A percentile compares a stretch with the other conserved stretches of the same genome.
phyloP scores from a whole-genome alignment of 2,329 filamentous ascomycete genomes.

The Venturia nashicola region DNA sequence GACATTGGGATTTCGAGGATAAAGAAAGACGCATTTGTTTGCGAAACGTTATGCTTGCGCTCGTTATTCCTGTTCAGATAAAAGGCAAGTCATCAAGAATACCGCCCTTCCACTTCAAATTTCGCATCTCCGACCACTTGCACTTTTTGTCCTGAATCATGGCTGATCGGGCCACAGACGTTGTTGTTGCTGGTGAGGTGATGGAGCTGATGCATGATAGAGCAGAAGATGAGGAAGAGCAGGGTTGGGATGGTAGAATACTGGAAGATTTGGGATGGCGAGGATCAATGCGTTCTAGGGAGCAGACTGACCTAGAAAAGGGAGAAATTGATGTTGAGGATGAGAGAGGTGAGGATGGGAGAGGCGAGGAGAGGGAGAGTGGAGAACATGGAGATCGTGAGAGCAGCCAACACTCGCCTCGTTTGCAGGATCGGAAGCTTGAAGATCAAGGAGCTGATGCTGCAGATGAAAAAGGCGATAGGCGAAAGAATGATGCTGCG shows the following conservation, averaged over 20 bases:
- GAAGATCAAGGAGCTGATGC: no score
- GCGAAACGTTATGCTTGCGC: background rate
- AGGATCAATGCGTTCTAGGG: background rate
- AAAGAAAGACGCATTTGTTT: background rate
- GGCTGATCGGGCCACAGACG: background rate
- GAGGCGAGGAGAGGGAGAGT: background rate
- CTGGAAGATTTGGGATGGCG: background rate
- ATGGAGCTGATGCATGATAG: background rate
- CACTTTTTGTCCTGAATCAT: background rate
- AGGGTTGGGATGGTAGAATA: background rate
- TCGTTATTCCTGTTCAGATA: background rate
- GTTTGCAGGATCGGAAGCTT: no score
- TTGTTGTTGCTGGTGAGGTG: background rate
- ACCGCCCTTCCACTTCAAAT: background rate
- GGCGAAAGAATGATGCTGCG: no score
- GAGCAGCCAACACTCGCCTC: no score
- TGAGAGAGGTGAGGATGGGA: background rate
- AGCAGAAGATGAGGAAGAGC: background rate
- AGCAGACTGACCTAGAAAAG: background rate
- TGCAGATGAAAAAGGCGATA: no score
- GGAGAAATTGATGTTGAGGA: background rate
- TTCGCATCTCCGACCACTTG: no score
- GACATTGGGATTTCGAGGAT: background rate
- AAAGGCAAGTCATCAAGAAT: background rate
- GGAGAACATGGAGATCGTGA: background rate